Evolutionary conservation across 2,329 filamentous ascomycete species (phyloP), one percentile per base, ranked within the genome.

Genomic region (Aspergillus quadricinctus): DNA sequence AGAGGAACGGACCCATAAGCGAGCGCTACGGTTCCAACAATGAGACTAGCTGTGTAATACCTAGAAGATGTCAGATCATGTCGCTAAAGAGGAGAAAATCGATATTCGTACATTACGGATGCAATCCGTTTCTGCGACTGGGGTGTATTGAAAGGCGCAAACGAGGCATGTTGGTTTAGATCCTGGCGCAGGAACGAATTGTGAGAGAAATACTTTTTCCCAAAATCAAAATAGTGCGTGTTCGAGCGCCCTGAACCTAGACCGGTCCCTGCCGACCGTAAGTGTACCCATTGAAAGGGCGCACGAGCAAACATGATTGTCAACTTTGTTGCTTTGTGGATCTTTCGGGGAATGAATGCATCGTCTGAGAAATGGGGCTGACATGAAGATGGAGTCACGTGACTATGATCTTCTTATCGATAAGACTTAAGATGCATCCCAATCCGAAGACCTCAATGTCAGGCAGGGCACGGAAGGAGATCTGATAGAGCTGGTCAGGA

Each of bases 1-100:
- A 88, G 75, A 45, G 85, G 85, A 27, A 88, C 85, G 14, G 83
- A 86, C 60, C 83, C 84, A 69, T 88, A 88, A 49, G 84, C 82
- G 40, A 88, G 73, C 14, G 84, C 84, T 43, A 86, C 77, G 6
- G 84, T 86, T 58, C 83, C 84, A 40, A 88, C 74, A 50, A 87
- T 84, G 52, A 86, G 72, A 65, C 83, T 86, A 49, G 85, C 75
- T 25, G 83, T 80, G 66, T 87, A 88, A 70, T 85, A 86, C 73
- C 83, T 86, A 58, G 19, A n/a, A 48, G 21, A 54, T 52, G 53
- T 66, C 52, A 65, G 52, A 35, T 25, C 5, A 23, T 52, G 3
- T 27, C 25, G 14, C 4, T 10, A 25, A 11, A 8, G 59, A 25
- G 64, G 58, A 50, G 28, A 37, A 21, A 43, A 3, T 11, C 11